Evolutionary conservation across 148 eudicot genomes (phyloP).

Genomic region (Euryodendron excelsum): DNA sequence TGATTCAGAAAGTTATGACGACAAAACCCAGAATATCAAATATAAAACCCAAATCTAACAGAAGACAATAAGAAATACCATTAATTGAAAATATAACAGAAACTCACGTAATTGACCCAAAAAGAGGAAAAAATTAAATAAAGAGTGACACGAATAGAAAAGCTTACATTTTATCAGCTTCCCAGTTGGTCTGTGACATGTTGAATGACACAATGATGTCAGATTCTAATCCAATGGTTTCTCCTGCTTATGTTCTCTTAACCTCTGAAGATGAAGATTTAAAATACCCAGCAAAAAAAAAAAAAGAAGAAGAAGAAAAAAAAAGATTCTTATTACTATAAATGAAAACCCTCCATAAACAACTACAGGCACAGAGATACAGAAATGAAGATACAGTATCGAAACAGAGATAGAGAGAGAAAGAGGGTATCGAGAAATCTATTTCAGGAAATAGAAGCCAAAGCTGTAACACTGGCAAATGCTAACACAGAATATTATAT

Average conservation of each 20-base stretch:
- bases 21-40: constrained; percentile 1
- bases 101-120: background rate
- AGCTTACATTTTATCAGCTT: constrained; percentile 90
- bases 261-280: constrained; percentile 14
- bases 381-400: background rate
- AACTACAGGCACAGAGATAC: background rate
- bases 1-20: background rate
- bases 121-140: background rate
- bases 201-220: constrained; percentile 5
- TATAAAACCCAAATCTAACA: constrained; percentile 25
- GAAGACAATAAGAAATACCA: background rate
- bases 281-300: background rate
- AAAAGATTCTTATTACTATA: background rate
- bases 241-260: background rate
- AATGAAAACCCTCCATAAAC: constrained; percentile 6
- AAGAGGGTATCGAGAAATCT: constrained; percentile 3
- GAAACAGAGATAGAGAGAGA: background rate
- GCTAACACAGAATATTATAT: background rate
- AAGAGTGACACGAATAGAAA: background rate
- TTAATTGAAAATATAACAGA: background rate
- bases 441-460: background rate
- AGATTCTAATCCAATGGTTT: constrained; percentile 1
- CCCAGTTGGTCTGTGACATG: constrained; percentile 93
- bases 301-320: background rate
- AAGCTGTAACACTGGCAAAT: background rate